Evolutionary conservation across 2,329 filamentous ascomycete species (phyloP).

Genomic region (Chrysoporthe puriensis): DNA sequence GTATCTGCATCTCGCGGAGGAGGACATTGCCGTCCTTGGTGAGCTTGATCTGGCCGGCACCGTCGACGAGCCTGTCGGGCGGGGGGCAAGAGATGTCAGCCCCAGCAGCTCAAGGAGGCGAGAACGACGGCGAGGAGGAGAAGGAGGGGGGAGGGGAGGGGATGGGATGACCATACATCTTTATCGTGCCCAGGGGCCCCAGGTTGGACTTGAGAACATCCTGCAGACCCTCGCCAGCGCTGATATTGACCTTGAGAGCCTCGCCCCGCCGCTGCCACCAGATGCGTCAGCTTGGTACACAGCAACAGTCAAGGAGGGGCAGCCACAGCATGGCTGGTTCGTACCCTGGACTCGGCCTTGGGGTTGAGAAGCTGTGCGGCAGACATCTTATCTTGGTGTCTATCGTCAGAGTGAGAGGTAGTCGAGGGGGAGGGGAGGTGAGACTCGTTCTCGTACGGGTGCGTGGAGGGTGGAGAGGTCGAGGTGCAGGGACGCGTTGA

Average conservation of each 20-base stretch:
- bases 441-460: neutral
- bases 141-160: neutral
- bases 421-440: neutral
- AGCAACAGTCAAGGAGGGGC: constrained; percentile 36
- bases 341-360: constrained; percentile 95
- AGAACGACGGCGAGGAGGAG: neutral
- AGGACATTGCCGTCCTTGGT: constrained; percentile 97
- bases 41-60: constrained; percentile 88
- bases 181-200: constrained; percentile 90
- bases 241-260: constrained; percentile 96
- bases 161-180: constrained; percentile 68
- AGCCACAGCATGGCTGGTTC: constrained; percentile 42
- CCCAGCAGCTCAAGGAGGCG: neutral
- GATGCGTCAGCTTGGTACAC: constrained; percentile 45
- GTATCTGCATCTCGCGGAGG: constrained; percentile 84
- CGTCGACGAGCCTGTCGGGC: constrained; percentile 64
- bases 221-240: constrained; percentile 87
- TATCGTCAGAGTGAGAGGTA: constrained; percentile 18
- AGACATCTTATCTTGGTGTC: constrained; percentile 66
- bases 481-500: constrained; percentile 1
- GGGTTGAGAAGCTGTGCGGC: constrained; percentile 97
- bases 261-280: constrained; percentile 82
- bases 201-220: constrained; percentile 97
- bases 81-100: constrained; percentile 25
- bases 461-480: neutral